Conservation (phyloP, 352 stramenopile genomes). For the Pythium sukuiense region DNA sequence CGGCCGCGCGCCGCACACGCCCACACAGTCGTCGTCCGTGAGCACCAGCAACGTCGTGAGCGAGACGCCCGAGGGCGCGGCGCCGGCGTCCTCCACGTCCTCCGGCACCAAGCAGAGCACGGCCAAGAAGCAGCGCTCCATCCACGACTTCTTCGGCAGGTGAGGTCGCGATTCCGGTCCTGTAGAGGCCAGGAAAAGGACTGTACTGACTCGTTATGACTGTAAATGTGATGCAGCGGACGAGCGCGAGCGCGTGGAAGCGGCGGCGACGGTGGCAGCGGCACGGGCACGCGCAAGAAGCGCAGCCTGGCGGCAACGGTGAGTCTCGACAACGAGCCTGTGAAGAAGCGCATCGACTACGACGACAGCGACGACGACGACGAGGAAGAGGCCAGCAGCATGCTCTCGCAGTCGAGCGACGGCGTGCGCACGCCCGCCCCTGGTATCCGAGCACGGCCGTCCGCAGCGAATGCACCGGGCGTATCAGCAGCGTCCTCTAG, state of each 20-base stretch:
- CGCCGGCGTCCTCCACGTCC: not conserved
- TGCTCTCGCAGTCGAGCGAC: slow-evolving; percentile 48
- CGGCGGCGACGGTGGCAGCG: not conserved
- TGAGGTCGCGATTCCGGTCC: slow-evolving; percentile 10
- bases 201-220: not conserved
- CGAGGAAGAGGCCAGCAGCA: slow-evolving; percentile 44
- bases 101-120: slow-evolving; percentile 1
- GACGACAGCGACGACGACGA: slow-evolving; percentile 52
- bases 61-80: slow-evolving; percentile 24
- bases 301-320: slow-evolving; percentile 1
- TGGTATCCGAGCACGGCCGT: not conserved
- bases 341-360: slow-evolving; percentile 80
- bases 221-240: not conserved
- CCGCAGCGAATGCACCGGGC: not conserved
- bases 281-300: slow-evolving; percentile 30
- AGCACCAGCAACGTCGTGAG: slow-evolving; percentile 25
- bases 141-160: slow-evolving; percentile 85
- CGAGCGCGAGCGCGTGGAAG: not conserved
- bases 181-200: not conserved
- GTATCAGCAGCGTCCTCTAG: not conserved
- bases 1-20: not conserved
- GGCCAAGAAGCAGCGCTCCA: slow-evolving; percentile 81
- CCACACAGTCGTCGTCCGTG: not conserved
- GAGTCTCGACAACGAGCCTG: slow-evolving; percentile 36
- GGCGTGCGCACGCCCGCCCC: not conserved